Evolutionary conservation across 768 basidiomycete genomes (phyloP), one percentile per base, ranked within the genome.

Genomic region (Clathrus columnatus): DNA sequence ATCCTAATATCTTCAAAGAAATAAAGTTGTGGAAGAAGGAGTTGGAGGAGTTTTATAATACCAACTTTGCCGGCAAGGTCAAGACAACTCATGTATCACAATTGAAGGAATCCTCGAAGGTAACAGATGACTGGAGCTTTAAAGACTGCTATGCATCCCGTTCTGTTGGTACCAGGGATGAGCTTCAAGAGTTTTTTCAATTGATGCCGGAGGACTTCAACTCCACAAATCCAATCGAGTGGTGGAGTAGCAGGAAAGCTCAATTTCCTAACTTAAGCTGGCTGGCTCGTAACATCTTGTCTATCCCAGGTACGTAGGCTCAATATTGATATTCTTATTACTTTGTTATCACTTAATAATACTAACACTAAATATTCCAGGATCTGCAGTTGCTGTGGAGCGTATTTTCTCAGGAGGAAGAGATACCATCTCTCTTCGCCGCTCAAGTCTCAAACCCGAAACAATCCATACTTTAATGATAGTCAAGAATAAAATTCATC

Each of bases 351-450:
- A n/a, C n/a, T n/a, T n/a, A n/a, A n/a, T n/a, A n/a, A n/a, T n/a
- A n/a, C n/a, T n/a, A n/a, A n/a, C n/a, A n/a, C n/a, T n/a, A n/a
- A n/a, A n/a, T n/a, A n/a, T n/a, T n/a, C n/a, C 26, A 50, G 55
- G 42, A 2, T 50, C 48, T 17, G 55, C 48, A 16, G 55, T 56
- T 10, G 55, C 55, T 10, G 48, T 56, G 7, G 30, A 56, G 24
- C 55, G 42, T 4, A 36, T 56, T 3, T 56, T 56, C 23, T 56
- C 55, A 2, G 55, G 55, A 5, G 55, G 55, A 20, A 1, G 55
- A 1, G 55, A 56, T 27, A 56, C 55, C 5, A 43, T 57, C 18
- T 57, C 56, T 11, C n/a, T 57, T 2, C 50, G 50, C n/a, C 50
- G 50, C 26, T 48, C 50, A 5, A 51, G 48, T 43, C 17, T 57